phyloP scores from a whole-genome alignment of 768 basidiomycete genomes.

The Roridomyces roridus region DNA sequence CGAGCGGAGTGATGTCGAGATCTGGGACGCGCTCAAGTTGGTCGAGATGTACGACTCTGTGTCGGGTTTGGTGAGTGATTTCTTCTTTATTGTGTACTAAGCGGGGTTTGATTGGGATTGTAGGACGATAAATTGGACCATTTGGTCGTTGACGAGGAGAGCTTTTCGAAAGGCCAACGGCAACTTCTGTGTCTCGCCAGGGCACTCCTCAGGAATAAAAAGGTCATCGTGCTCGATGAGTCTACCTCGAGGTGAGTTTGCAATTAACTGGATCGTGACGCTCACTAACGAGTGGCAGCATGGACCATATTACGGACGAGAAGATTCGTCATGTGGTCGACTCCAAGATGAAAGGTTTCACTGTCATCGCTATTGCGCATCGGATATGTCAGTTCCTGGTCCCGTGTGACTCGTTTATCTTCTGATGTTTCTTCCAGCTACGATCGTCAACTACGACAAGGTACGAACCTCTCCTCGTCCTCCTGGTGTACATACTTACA shows the following conservation, averaged over 20 bases:
- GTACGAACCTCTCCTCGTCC: neutral
- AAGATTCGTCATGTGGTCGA: constrained; percentile 19
- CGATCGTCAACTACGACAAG: constrained; percentile 19
- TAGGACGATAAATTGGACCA: constrained; percentile 20
- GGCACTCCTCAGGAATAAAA: constrained; percentile 12
- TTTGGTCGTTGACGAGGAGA: constrained; percentile 19
- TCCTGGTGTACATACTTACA: neutral
- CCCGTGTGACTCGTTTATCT: neutral
- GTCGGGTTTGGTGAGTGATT: constrained; percentile 6
- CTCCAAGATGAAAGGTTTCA: constrained; percentile 16
- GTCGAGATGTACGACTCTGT: constrained; percentile 20
- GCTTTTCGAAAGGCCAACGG: constrained; percentile 19
- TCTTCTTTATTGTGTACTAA: no score
- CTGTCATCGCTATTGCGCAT: constrained; percentile 17
- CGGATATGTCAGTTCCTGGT: constrained; percentile 12
- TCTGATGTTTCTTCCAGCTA: constrained; percentile 3
- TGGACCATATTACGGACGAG: constrained; percentile 21
- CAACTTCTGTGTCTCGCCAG: constrained; percentile 21
- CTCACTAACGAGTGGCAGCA: neutral
- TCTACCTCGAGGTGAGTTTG: constrained; percentile 13
- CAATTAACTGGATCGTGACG: no score
- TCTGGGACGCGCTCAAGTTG: constrained; percentile 19
- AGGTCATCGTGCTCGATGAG: constrained; percentile 17
- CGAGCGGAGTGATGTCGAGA: constrained; percentile 11
- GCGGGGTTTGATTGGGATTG: neutral